A percentile compares a stretch with the other conserved stretches of the same genome.
Conservation (phyloP, 306 rosid species). For the Quercus dentata region DNA sequence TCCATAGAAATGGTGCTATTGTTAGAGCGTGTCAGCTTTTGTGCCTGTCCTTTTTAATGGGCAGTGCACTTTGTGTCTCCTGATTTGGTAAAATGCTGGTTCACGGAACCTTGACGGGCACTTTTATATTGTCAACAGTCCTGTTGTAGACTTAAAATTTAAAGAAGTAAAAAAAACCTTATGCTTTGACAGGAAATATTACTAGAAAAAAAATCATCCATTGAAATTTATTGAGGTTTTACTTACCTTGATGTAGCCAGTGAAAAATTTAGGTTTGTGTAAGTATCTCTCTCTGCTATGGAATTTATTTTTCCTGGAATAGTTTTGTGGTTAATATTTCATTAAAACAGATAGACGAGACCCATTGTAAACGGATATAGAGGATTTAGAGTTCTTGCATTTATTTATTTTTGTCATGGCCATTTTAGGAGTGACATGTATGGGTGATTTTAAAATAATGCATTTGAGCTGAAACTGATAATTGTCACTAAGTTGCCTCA, state of each 20-base stretch:
- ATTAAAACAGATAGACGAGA: not conserved
- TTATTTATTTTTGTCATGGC: not conserved
- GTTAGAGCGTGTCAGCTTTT: not conserved
- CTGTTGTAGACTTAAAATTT: not conserved
- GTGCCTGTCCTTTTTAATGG: no score
- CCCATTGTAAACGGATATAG: not conserved
- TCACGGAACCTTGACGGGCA: not conserved
- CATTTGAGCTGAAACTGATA: not conserved
- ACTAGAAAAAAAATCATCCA: not conserved
- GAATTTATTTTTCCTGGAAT: not conserved
- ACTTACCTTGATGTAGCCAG: no score
- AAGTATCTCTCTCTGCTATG: not conserved
- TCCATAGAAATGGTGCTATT: not conserved
- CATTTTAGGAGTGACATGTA: not conserved
- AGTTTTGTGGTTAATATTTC: not conserved
- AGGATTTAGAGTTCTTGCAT: not conserved
- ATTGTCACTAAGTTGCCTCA: not conserved
- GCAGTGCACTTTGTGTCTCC: no score
- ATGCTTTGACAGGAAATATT: not conserved
- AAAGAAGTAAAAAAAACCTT: not conserved
- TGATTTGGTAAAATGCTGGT: not conserved
- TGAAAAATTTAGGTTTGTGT: not conserved
- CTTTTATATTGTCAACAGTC: not conserved
- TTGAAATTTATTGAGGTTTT: not conserved
- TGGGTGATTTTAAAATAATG: not conserved